Conservation (phyloP, 169 alveolate genomes). For the Eimeria tenella region DNA sequence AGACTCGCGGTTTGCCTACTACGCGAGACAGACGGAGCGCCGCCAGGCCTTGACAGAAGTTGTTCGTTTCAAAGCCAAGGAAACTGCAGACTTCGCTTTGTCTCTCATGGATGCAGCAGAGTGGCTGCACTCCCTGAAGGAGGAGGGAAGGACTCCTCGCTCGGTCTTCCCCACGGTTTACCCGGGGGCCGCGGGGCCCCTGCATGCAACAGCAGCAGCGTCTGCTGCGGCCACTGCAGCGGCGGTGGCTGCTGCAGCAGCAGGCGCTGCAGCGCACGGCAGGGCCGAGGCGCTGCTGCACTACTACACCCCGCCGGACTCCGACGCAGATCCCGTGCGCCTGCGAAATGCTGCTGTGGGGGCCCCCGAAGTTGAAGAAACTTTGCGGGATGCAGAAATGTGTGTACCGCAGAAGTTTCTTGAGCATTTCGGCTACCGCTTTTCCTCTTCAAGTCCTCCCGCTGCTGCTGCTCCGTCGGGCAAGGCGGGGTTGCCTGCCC, state of each 20-base stretch:
- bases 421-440: neutral
- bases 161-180: neutral
- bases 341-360: neutral
- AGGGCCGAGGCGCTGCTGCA: neutral
- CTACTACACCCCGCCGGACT: neutral
- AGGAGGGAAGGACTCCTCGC: slow-evolving; percentile 9
- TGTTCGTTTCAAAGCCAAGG: neutral
- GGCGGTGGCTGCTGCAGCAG: no score
- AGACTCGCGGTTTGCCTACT: neutral
- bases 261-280: neutral
- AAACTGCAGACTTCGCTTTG: slow-evolving; percentile 9
- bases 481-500: neutral
- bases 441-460: neutral
- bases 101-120: neutral
- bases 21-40: neutral
- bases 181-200: neutral
- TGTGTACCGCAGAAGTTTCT: neutral
- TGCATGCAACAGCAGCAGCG: neutral
- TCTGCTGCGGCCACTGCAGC: neutral
- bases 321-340: neutral
- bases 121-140: slow-evolving; percentile 20
- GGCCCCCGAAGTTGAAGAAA: slow-evolving; percentile 16
- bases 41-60: neutral
- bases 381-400: neutral
- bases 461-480: neutral